Conservation (phyloP, 495 filamentous ascomycete species). For the Hypomontagnella submonticulosa region DNA sequence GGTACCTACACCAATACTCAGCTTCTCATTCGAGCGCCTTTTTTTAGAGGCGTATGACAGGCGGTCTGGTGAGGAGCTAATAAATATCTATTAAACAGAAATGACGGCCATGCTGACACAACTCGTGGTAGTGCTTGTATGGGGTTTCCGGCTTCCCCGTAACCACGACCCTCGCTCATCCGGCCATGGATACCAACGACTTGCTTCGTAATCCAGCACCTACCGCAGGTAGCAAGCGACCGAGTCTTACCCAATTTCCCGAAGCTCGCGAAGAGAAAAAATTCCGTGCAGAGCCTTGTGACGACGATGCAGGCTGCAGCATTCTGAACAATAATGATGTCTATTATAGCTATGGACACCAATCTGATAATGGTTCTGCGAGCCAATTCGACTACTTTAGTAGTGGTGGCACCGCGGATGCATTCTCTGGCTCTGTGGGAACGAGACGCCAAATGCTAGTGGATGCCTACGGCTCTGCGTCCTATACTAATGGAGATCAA, state of each 20-base stretch:
- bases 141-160: too few relatives aligned
- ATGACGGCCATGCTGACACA: too few relatives aligned
- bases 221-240: neutral
- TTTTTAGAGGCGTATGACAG: too few relatives aligned
- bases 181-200: neutral
- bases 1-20: too few relatives aligned
- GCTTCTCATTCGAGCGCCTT: too few relatives aligned
- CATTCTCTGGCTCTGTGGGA: neutral
- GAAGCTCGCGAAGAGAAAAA: neutral
- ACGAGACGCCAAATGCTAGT: neutral
- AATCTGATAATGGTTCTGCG: neutral
- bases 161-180: too few relatives aligned
- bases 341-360: neutral
- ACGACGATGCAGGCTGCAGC: neutral
- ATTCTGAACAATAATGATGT: neutral
- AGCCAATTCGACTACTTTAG: neutral
- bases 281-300: neutral
- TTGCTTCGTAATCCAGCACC: neutral
- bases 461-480: neutral
- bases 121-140: too few relatives aligned
- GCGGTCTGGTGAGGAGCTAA: too few relatives aligned
- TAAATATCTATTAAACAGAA: too few relatives aligned
- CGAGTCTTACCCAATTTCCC: neutral
- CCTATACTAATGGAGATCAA: neutral
- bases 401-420: neutral